A percentile compares a stretch with the other conserved stretches of the same genome.
Evolutionary conservation across 1,284 basidiomycete species (phyloP).

Genomic region (Xanthoconium separans): DNA sequence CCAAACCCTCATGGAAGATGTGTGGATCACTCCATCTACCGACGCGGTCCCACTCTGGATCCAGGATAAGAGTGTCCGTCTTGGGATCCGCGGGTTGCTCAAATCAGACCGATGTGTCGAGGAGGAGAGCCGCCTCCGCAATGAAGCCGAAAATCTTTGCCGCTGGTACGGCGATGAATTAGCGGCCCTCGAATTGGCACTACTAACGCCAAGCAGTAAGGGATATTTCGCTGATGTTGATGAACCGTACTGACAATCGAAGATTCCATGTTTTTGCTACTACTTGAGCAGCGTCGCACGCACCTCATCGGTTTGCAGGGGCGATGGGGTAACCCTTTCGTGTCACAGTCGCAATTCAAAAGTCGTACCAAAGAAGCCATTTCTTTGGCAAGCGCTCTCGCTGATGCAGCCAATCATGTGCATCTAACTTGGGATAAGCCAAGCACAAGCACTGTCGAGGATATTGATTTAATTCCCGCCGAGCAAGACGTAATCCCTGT

Average conservation of each 20-base stretch:
- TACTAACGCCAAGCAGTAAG: background rate
- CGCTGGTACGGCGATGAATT: background rate
- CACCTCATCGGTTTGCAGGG: background rate
- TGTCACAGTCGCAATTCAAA: background rate
- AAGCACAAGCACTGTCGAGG: background rate
- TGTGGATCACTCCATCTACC: no score
- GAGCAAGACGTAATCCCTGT: no score
- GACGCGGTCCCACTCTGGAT: no score
- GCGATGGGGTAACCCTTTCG: background rate
- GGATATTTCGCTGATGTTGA: no score
- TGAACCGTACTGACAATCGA: background rate
- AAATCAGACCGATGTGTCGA: background rate
- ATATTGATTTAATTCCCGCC: no score
- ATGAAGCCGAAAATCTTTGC: background rate
- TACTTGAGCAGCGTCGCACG: background rate
- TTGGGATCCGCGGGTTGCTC: background rate
- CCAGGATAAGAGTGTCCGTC: background rate
- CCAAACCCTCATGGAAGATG: conserved; percentile 5
- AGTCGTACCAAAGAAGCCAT: background rate
- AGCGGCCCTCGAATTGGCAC: background rate
- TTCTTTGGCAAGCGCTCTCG: background rate
- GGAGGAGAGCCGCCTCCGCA: background rate
- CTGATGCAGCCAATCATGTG: background rate
- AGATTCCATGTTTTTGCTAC: background rate
- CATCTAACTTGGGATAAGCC: background rate